Evolutionary conservation across 768 basidiomycete genomes (phyloP).

Genomic region (Galerina marginata): DNA sequence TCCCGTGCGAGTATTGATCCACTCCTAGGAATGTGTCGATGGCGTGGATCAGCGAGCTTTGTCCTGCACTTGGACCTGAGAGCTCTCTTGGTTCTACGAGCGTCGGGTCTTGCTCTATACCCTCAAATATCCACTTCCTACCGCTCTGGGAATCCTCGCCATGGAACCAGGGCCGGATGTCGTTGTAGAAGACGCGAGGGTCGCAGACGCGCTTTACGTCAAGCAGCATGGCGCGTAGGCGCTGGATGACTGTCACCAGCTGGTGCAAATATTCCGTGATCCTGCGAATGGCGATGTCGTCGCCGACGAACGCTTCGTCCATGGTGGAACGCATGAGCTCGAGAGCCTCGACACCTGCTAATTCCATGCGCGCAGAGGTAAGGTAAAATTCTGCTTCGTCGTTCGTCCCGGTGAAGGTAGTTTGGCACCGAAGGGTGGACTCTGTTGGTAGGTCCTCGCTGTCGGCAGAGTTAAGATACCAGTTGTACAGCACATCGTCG

Average conservation of each 20-base stretch:
- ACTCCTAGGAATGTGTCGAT: conserved; percentile 77
- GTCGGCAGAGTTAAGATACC: conserved; percentile 48
- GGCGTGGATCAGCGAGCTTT: conserved; percentile 78
- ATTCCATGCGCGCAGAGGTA: conserved; percentile 83
- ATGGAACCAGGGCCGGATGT: conserved; percentile 82
- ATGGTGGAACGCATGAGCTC: conserved; percentile 83
- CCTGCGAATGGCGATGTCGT: conserved; percentile 66
- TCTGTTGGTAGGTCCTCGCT: conserved; percentile 48
- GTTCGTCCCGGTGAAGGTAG: conserved; percentile 75
- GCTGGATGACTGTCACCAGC: conserved; percentile 70
- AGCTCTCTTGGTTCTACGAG: conserved; percentile 56
- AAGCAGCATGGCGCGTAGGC: conserved; percentile 64
- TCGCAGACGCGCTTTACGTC: conserved; percentile 72
- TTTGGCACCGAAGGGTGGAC: conserved; percentile 66
- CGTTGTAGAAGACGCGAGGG: conserved; percentile 73
- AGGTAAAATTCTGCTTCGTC: conserved; percentile 92
- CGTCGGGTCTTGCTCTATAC: conserved; percentile 52
- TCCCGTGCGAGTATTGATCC: conserved; percentile 48
- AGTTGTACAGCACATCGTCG: conserved; percentile 92
- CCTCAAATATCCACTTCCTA: conserved; percentile 64
- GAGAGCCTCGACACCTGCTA: conserved; percentile 85
- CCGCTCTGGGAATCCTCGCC: conserved; percentile 60
- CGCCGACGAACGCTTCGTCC: conserved; percentile 87
- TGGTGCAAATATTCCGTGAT: conserved; percentile 65
- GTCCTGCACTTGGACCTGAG: conserved; percentile 83